Conservation (phyloP, 805 yeast genomes). For the Metschnikowia gelsemii region DNA sequence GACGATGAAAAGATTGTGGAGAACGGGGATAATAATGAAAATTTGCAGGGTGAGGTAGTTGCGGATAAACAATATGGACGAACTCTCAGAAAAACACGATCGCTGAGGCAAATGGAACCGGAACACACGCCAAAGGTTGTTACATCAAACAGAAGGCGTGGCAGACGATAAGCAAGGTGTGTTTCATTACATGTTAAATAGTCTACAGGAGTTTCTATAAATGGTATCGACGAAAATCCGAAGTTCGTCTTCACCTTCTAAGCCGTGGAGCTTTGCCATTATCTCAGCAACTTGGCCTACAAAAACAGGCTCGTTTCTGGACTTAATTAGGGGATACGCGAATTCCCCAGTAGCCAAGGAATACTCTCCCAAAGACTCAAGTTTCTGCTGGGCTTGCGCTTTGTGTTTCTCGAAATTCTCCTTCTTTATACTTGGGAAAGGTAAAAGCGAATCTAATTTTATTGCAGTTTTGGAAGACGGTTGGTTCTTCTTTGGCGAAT, state of each 20-base stretch:
- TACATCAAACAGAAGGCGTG: conserved; percentile 1
- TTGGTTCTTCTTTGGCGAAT: conserved; percentile 5
- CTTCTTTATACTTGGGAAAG: conserved; percentile 64
- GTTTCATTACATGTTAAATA: conserved; percentile 24
- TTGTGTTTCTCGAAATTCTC: conserved; percentile 50
- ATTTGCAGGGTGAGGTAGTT: neutral
- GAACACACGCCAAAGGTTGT: neutral
- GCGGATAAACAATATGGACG: conserved; percentile 1
- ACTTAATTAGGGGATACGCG: conserved; percentile 58
- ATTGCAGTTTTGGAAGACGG: conserved; percentile 24
- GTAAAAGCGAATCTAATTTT: conserved; percentile 51
- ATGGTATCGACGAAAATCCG: conserved; percentile 35
- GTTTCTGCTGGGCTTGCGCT: conserved; percentile 23
- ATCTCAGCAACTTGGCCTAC: conserved; percentile 75
- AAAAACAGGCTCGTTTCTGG: conserved; percentile 90
- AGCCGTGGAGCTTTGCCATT: conserved; percentile 33
- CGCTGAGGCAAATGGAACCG: neutral
- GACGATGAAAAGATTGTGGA: conserved; percentile 9
- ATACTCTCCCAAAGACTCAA: conserved; percentile 7
- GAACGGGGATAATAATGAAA: conserved; percentile 7
- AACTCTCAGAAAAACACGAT: conserved; percentile 3
- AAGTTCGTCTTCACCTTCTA: conserved; percentile 28
- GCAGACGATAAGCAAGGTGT: neutral
- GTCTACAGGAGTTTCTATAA: conserved; percentile 35
- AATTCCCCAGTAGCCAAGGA: conserved; percentile 25